phyloP scores from a whole-genome alignment of 345 rosid species.

The Populus euphratica region DNA sequence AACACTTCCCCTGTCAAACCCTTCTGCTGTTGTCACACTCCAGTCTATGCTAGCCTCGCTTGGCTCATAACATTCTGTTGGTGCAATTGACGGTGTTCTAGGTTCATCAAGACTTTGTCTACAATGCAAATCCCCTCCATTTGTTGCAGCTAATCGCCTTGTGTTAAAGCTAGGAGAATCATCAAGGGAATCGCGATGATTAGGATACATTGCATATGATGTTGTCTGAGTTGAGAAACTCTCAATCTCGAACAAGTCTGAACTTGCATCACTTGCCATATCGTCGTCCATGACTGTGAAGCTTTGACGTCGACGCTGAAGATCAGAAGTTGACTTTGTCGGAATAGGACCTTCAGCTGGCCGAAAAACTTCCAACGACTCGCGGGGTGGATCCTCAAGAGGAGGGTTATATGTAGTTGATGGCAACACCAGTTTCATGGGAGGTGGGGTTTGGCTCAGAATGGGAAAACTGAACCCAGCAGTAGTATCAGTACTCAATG shows the following conservation, averaged over 20 bases:
- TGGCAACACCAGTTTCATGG: slow-evolving; percentile 15
- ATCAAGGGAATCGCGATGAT: slow-evolving; percentile 54
- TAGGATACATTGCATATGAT: slow-evolving; percentile 18
- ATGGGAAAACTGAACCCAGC: slow-evolving; percentile 55
- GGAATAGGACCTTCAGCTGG: slow-evolving; percentile 22
- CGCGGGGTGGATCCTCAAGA: slow-evolving; percentile 44
- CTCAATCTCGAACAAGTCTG: slow-evolving; percentile 93
- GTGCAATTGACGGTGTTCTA: slow-evolving; percentile 13
- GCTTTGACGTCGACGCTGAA: slow-evolving; percentile 19
- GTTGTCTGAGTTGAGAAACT: slow-evolving; percentile 76
- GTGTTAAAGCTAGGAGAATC: slow-evolving; percentile 40
- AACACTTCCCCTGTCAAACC: slow-evolving; percentile 37
- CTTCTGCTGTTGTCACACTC: slow-evolving; percentile 87
- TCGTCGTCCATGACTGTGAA: slow-evolving; percentile 48
- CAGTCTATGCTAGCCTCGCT: slow-evolving; percentile 89
- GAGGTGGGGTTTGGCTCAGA: slow-evolving; percentile 24
- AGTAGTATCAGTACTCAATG: neutral
- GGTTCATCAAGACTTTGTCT: slow-evolving; percentile 30
- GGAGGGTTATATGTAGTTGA: slow-evolving; percentile 2
- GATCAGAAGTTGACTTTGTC: slow-evolving; percentile 13
- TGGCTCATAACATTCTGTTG: slow-evolving; percentile 67
- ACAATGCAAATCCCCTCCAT: slow-evolving; percentile 9
- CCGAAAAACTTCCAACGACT: slow-evolving; percentile 54
- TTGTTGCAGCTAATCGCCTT: slow-evolving; percentile 9
- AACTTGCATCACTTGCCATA: slow-evolving; percentile 79